Evolutionary conservation across 2,329 filamentous ascomycete species (phyloP).

Genomic region (Pseudogymnoascus destructans): DNA sequence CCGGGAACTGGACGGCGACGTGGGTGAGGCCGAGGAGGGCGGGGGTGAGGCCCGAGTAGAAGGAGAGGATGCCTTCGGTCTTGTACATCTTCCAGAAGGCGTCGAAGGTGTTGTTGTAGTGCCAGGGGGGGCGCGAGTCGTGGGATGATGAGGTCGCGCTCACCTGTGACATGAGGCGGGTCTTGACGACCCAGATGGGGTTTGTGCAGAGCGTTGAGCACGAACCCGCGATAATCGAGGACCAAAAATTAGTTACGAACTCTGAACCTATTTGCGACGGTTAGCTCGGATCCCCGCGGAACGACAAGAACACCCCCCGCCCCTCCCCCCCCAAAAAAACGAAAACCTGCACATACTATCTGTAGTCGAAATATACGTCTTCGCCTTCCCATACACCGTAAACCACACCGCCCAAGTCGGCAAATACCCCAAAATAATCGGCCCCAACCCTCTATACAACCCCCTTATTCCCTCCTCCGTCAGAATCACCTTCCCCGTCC

Average conservation of each 20-base stretch:
- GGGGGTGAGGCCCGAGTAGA: slow-evolving; percentile 89
- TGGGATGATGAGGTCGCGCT: slow-evolving; percentile 40
- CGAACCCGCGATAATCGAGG: slow-evolving; percentile 78
- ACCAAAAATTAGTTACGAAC: slow-evolving; percentile 67
- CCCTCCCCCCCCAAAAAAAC: background rate
- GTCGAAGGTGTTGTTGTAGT: slow-evolving; percentile 81
- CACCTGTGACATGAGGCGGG: slow-evolving; percentile 89
- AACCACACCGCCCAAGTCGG: slow-evolving; percentile 98
- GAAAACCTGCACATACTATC: slow-evolving; percentile 39
- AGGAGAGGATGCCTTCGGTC: slow-evolving; percentile 75
- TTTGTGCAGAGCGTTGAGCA: slow-evolving; percentile 93
- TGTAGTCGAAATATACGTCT: slow-evolving; percentile 55
- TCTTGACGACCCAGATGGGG: slow-evolving; percentile 99
- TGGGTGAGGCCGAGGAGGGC: slow-evolving; percentile 85
- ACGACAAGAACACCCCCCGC: background rate
- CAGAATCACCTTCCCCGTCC: slow-evolving; percentile 78
- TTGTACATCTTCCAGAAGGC: slow-evolving; percentile 93
- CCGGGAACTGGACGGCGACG: slow-evolving; percentile 92
- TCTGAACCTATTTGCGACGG: background rate
- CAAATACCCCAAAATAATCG: slow-evolving; percentile 88
- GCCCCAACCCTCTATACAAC: slow-evolving; percentile 84
- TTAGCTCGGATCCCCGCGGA: background rate
- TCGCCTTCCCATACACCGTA: slow-evolving; percentile 86
- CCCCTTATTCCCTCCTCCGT: slow-evolving; percentile 76
- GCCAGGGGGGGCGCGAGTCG: slow-evolving; percentile 60